Percentiles rank a stretch among this genome's conserved stretches.
These are phyloP conservation scores for Ormosia semicastrata DNA, from an alignment of 306 rosid species.

Conservation along the genomic window DNA sequence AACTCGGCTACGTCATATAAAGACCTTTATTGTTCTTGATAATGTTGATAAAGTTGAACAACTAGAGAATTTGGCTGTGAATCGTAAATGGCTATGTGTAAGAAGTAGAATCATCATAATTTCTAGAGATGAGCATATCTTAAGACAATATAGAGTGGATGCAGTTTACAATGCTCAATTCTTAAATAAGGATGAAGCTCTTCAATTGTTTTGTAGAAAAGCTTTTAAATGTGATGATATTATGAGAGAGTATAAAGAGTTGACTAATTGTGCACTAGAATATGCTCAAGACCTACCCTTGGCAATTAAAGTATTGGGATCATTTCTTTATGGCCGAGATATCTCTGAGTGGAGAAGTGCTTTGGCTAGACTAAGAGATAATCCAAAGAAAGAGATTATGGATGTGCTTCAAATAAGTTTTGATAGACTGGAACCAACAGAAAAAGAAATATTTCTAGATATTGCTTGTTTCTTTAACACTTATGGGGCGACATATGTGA, in stretches of 20 bases:
- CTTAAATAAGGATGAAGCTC: background rate
- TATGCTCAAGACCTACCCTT: constrained; percentile 4
- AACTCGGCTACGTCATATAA: background rate
- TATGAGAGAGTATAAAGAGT: background rate
- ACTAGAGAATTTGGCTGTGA: background rate
- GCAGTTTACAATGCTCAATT: background rate
- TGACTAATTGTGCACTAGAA: background rate
- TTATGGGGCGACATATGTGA: background rate
- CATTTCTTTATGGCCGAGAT: background rate
- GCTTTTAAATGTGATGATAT: background rate
- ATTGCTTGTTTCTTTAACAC: background rate
- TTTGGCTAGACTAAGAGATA: background rate
- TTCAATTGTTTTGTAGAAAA: background rate
- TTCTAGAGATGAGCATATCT: background rate
- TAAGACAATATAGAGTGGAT: background rate
- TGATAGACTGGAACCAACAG: background rate
- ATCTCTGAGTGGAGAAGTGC: background rate
- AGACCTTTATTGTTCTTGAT: background rate
- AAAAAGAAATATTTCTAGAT: background rate
- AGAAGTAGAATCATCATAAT: background rate
- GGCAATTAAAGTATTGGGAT: constrained; percentile 1
- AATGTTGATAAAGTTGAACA: background rate
- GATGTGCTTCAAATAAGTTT: background rate
- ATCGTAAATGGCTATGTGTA: background rate
- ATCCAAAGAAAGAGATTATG: background rate